phyloP scores from a whole-genome alignment of 2,329 filamentous ascomycete genomes.

The Saccharata proteae region DNA sequence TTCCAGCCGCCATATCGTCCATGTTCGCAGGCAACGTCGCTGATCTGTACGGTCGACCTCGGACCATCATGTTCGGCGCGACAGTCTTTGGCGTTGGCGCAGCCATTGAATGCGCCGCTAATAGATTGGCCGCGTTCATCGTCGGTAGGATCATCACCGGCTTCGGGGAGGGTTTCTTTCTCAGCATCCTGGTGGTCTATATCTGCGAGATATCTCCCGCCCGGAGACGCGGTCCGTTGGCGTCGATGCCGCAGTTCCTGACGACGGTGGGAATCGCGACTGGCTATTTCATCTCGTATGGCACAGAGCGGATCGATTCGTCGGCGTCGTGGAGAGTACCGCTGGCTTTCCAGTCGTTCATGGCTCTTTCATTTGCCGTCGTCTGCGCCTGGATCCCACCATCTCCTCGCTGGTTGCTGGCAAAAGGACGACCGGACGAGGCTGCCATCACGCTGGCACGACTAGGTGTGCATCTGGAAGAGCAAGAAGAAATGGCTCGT shows the following conservation, averaged over 20 bases:
- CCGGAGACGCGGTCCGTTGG: conserved; percentile 37
- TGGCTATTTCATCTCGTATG: conserved; percentile 52
- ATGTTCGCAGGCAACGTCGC: conserved; percentile 46
- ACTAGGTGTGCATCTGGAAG: conserved; percentile 20
- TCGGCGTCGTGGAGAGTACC: conserved; percentile 46
- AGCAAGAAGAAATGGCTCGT: conserved; percentile 6
- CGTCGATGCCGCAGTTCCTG: conserved; percentile 42
- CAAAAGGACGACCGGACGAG: conserved; percentile 34
- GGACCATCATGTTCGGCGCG: conserved; percentile 37
- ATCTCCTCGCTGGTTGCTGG: conserved; percentile 47
- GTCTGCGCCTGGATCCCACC: conserved; percentile 36
- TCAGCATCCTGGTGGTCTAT: conserved; percentile 32
- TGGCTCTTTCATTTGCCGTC: conserved; percentile 29
- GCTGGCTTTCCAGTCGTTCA: conserved; percentile 35
- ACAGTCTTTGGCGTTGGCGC: conserved; percentile 38
- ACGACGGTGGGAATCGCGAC: conserved; percentile 38
- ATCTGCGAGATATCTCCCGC: conserved; percentile 50
- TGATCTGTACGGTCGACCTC: conserved; percentile 40
- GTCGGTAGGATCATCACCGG: conserved; percentile 44
- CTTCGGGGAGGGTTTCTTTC: conserved; percentile 45
- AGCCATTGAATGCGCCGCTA: conserved; percentile 34
- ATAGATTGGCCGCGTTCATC: conserved; percentile 40
- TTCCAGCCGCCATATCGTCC: conserved; percentile 42
- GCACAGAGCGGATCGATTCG: conserved; percentile 33
- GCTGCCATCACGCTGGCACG: conserved; percentile 22